Conservation (phyloP, 306 rosid genomes). For the Ochetophila trinervis region DNA sequence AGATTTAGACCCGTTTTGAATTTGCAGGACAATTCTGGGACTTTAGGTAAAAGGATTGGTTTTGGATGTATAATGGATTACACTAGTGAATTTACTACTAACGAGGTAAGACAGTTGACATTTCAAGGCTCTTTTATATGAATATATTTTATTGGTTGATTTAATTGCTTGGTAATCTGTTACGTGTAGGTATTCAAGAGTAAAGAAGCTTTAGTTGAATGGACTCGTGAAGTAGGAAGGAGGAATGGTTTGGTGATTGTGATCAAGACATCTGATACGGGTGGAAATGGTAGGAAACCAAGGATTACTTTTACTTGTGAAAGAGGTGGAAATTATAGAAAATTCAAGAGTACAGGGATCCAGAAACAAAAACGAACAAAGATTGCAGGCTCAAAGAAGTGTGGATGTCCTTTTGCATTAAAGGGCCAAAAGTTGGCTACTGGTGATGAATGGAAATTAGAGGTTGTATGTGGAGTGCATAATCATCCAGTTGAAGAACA, state of each 20-base stretch:
- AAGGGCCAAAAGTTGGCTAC: background rate
- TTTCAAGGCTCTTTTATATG: background rate
- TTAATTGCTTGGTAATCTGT: background rate
- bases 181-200: background rate
- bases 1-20: background rate
- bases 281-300: background rate
- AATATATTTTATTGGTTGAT: background rate
- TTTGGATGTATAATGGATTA: constrained; percentile 28
- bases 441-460: constrained; percentile 6
- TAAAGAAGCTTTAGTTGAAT: constrained; percentile 9
- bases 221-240: background rate
- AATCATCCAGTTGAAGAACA: constrained; percentile 21
- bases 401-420: constrained; percentile 11
- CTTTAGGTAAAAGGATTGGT: constrained; percentile 16
- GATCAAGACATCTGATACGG: constrained; percentile 13
- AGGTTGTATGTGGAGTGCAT: constrained; percentile 20
- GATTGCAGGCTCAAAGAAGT: constrained; percentile 6
- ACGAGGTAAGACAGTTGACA: constrained; percentile 17
- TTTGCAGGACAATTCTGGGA: constrained; percentile 17
- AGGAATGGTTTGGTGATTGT: background rate
- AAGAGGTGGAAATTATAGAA: background rate
- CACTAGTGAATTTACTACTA: constrained; percentile 30
- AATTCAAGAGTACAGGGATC: background rate
- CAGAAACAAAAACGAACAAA: background rate
- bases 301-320: constrained; percentile 6